Evolutionary conservation across 768 basidiomycete genomes (phyloP).

Genomic region (Jaapia argillacea): DNA sequence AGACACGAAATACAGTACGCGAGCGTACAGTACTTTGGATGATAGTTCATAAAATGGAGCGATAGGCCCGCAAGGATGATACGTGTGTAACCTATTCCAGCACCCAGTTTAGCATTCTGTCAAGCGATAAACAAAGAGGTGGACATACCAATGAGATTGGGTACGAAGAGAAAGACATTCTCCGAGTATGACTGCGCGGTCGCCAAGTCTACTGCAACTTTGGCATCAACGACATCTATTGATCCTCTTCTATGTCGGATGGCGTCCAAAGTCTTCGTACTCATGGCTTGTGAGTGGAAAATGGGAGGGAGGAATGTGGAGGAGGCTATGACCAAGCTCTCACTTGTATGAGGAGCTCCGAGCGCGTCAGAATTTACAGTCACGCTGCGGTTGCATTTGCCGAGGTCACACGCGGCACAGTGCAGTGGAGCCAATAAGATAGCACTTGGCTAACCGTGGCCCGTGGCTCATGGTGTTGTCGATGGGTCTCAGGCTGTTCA

Average conservation of each 20-base stretch:
- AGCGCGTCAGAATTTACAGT: too few relatives aligned
- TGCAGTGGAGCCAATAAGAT: too few relatives aligned
- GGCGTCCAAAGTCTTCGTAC: not conserved
- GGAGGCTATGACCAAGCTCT: too few relatives aligned
- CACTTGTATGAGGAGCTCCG: too few relatives aligned
- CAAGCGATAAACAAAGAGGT: constrained; percentile 4
- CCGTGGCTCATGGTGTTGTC: too few relatives aligned
- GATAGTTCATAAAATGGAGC: constrained; percentile 88
- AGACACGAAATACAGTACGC: constrained; percentile 87
- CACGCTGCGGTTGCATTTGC: too few relatives aligned
- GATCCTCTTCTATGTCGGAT: constrained; percentile 35
- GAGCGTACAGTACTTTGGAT: constrained; percentile 87
- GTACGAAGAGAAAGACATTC: constrained; percentile 95
- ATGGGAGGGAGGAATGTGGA: too few relatives aligned
- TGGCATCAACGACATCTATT: constrained; percentile 70
- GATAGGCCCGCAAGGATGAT: constrained; percentile 85
- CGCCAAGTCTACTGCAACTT: constrained; percentile 79
- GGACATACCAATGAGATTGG: constrained; percentile 88
- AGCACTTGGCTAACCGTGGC: too few relatives aligned
- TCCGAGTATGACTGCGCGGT: constrained; percentile 83
- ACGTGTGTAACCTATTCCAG: constrained; percentile 68
- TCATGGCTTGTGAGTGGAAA: not conserved
- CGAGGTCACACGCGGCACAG: too few relatives aligned
- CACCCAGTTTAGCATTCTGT: constrained; percentile 5
- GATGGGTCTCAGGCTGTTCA: too few relatives aligned